Evolutionary conservation across 106 monocot genomes (phyloP).

Genomic region (Posidonia australis): DNA sequence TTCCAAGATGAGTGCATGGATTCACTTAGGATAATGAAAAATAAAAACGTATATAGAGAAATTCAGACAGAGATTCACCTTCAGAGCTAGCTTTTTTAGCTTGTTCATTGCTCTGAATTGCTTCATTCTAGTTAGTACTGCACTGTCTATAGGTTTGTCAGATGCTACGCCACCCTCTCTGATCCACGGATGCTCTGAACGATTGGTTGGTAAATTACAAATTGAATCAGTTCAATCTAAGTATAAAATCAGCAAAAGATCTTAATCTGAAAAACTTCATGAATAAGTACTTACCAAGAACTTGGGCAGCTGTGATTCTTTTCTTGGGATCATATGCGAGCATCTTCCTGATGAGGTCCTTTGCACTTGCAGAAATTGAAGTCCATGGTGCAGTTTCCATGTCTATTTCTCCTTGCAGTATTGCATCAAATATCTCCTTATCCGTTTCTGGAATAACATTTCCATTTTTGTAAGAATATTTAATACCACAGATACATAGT

Average conservation of each 20-base stretch:
- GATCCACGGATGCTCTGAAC: constrained; percentile 41
- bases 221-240: neutral
- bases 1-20: neutral
- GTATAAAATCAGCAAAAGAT: neutral
- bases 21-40: neutral
- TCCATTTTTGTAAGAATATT: too few relatives aligned
- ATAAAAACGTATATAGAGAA: neutral
- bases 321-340: constrained; percentile 5
- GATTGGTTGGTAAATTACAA: neutral
- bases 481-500: too few relatives aligned
- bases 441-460: constrained; percentile 8
- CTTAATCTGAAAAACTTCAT: neutral
- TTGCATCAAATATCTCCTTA: constrained; percentile 11
- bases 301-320: constrained; percentile 10
- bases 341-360: constrained; percentile 19
- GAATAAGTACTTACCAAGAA: constrained; percentile 4
- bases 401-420: constrained; percentile 10
- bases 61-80: constrained; percentile 19
- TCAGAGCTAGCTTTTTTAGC: constrained; percentile 65
- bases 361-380: constrained; percentile 6
- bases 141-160: constrained; percentile 59
- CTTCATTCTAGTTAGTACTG: constrained; percentile 64
- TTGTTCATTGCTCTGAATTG: constrained; percentile 91
- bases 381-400: constrained; percentile 12
- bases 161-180: constrained; percentile 51